Percentiles rank a stretch among this genome's conserved stretches.
Conservation (phyloP, 805 yeast species). For the Cyberlindnera bimundalis region DNA sequence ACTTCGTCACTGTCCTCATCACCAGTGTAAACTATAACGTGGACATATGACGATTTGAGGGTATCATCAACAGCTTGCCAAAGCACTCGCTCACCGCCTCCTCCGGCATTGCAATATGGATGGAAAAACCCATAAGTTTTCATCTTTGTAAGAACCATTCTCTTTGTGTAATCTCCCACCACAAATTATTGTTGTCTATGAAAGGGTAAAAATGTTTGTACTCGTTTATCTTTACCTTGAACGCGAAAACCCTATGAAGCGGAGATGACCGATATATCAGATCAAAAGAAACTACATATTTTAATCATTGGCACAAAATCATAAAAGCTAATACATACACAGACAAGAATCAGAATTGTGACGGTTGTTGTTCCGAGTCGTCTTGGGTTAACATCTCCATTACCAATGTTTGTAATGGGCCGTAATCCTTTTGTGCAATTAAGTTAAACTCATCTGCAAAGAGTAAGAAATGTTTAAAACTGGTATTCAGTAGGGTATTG, state of each 20-base stretch:
- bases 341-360: too few relatives aligned
- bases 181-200: too few relatives aligned
- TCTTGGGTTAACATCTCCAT: constrained; percentile 32
- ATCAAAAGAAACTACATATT: too few relatives aligned
- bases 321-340: too few relatives aligned
- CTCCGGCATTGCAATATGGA: constrained; percentile 94
- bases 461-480: constrained; percentile 88
- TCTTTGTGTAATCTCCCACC: neutral
- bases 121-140: constrained; percentile 82
- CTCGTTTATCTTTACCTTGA: too few relatives aligned
- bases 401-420: constrained; percentile 86
- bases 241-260: neutral
- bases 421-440: constrained; percentile 77
- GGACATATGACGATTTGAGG: constrained; percentile 44
- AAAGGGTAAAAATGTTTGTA: too few relatives aligned
- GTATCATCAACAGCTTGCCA: constrained; percentile 91
- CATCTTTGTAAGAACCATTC: constrained; percentile 3
- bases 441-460: constrained; percentile 82
- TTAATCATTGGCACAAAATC: too few relatives aligned
- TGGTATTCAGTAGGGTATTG: constrained; percentile 89
- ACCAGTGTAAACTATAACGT: constrained; percentile 73
- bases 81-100: constrained; percentile 96
- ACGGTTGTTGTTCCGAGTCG: constrained; percentile 1
- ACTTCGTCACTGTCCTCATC: constrained; percentile 48
- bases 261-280: neutral